A percentile compares a stretch with the other conserved stretches of the same genome.
These are phyloP conservation scores for Sporothrix inflata DNA, from an alignment of 2,329 filamentous ascomycete species.

Conservation along the genomic window DNA sequence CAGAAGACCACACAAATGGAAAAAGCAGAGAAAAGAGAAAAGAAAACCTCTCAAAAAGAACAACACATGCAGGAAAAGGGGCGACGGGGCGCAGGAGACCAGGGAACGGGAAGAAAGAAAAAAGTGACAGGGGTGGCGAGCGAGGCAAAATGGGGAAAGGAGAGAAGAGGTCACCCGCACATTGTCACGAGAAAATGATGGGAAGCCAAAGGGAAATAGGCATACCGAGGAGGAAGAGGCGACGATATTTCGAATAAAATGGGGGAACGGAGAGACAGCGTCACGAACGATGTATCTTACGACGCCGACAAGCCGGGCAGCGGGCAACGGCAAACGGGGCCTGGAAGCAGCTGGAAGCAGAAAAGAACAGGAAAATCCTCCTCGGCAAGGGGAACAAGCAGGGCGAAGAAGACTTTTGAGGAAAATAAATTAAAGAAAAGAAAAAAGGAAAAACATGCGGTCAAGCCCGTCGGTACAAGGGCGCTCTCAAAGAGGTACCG, in stretches of 20 bases:
- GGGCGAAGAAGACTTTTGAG: not conserved
- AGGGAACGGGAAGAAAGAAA: not conserved
- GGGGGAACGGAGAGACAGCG: not conserved
- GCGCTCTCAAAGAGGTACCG: not conserved
- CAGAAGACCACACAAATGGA: slow-evolving; percentile 9
- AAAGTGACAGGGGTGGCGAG: slow-evolving; percentile 7
- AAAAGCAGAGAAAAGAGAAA: not conserved
- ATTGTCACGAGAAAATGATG: slow-evolving; percentile 12
- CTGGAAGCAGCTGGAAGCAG: slow-evolving; percentile 12
- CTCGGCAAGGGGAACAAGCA: slow-evolving; percentile 14
- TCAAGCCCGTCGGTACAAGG: slow-evolving; percentile 18
- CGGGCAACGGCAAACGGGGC: slow-evolving; percentile 24
- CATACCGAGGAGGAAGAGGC: not conserved
- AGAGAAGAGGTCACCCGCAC: slow-evolving; percentile 9
- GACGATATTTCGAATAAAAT: not conserved
- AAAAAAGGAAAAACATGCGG: not conserved
- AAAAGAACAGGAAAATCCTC: slow-evolving; percentile 16
- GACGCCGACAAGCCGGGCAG: slow-evolving; percentile 28
- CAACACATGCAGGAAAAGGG: slow-evolving; percentile 11
- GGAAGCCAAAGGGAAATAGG: not conserved
- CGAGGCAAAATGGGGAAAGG: not conserved
- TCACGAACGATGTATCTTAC: slow-evolving; percentile 24
- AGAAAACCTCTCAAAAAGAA: not conserved
- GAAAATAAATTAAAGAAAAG: not conserved
- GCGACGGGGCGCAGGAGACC: not conserved